phyloP scores from a whole-genome alignment of 2,329 filamentous ascomycete genomes.

The Colletotrichum theobromicola region DNA sequence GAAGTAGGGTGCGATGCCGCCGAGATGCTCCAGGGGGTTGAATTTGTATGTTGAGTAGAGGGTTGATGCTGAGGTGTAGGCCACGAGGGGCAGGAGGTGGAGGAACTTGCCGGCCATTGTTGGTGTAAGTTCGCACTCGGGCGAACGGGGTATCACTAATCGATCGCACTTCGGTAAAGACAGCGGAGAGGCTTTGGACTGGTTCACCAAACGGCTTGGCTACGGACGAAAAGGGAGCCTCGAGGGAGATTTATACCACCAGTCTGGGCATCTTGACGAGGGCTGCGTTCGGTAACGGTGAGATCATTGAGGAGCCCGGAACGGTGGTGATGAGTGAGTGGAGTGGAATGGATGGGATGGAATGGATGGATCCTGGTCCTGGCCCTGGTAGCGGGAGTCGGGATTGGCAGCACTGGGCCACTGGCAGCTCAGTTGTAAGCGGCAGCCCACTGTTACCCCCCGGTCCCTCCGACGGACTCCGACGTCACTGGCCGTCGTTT shows the following conservation, averaged over 20 bases:
- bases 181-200: not conserved
- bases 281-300: not conserved
- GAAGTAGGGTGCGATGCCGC: conserved; percentile 63
- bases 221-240: not conserved
- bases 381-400: not conserved
- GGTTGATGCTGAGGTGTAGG: conserved; percentile 23
- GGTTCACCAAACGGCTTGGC: not conserved
- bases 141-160: not conserved
- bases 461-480: not conserved
- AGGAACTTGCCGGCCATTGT: conserved; percentile 1
- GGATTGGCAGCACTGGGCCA: not conserved
- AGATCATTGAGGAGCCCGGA: conserved; percentile 1
- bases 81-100: not conserved
- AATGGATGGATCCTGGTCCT: not conserved
- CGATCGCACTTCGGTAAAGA: not conserved
- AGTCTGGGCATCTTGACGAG: not conserved
- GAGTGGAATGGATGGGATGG: not conserved
- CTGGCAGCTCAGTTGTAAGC: no score
- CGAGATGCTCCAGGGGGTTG: conserved; percentile 58
- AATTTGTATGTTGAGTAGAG: conserved; percentile 55
- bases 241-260: not conserved
- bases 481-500: conserved; percentile 8
- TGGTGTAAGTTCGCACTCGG: not conserved
- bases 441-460: not conserved
- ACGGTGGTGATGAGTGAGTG: not conserved